Evolutionary conservation across 116 monocot genomes (phyloP).

Genomic region (Papilionanthe hybrid): DNA sequence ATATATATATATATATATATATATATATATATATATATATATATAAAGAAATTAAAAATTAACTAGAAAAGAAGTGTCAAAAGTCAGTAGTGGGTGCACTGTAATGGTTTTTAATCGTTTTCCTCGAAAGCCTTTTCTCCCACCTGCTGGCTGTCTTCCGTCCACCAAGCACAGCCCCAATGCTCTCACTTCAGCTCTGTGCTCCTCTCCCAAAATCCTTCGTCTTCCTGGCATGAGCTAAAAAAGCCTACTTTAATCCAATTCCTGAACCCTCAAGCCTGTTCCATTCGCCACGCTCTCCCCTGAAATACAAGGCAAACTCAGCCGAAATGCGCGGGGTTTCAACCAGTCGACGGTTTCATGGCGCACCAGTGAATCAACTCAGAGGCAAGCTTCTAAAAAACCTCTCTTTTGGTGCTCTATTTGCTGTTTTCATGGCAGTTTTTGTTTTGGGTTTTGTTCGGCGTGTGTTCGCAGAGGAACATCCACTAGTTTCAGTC

Average conservation of each 20-base stretch:
- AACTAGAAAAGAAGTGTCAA: background rate
- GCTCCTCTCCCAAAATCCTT: background rate
- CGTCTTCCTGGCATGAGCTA: background rate
- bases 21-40: too few species aligned
- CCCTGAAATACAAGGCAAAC: background rate
- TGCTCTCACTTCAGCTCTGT: constrained; percentile 1
- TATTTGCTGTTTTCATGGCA: background rate
- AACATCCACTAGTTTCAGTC: constrained; percentile 12
- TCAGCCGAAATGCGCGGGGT: background rate
- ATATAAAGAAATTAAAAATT: background rate
- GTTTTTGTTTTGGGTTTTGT: constrained; percentile 7
- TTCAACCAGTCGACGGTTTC: background rate
- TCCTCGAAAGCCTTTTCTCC: constrained; percentile 7
- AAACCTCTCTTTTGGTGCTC: background rate
- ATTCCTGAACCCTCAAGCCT: background rate
- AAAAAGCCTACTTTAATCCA: background rate
- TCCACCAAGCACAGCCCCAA: constrained; percentile 1
- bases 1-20: too few species aligned
- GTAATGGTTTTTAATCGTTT: constrained; percentile 2
- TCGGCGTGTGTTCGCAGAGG: constrained; percentile 1
- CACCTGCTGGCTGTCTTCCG: background rate
- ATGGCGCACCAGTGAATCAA: background rate
- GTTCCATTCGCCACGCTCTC: background rate
- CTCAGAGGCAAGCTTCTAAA: background rate
- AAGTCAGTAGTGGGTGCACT: background rate